Conservation (phyloP, 352 stramenopile genomes). For the Phytophthora tubulina region DNA sequence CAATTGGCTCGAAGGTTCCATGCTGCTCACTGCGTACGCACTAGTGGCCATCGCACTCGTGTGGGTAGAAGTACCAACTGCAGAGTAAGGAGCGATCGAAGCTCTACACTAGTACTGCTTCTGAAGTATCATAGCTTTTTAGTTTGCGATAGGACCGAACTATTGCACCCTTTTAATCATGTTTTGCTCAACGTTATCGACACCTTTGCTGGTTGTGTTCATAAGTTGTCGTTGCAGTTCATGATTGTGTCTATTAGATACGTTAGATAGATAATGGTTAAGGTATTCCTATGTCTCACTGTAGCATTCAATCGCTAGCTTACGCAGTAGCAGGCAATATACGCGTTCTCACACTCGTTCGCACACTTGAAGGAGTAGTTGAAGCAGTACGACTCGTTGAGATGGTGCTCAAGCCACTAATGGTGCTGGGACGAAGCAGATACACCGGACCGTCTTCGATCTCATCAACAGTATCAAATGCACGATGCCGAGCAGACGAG, state of each 20-base stretch:
- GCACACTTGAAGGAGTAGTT: constrained; percentile 22
- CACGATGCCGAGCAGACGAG: constrained; percentile 38
- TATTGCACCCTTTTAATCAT: constrained; percentile 31
- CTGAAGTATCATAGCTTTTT: constrained; percentile 34
- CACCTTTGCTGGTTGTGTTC: not conserved
- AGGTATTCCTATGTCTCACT: constrained; percentile 27
- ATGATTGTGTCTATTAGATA: constrained; percentile 6
- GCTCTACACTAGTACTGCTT: constrained; percentile 33
- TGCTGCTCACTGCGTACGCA: constrained; percentile 92
- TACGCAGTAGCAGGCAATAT: constrained; percentile 19
- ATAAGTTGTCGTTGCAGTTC: not conserved
- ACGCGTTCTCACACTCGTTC: constrained; percentile 11
- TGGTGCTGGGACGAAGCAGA: constrained; percentile 30
- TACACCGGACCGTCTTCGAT: constrained; percentile 28
- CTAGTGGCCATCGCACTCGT: constrained; percentile 89
- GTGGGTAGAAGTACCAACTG: constrained; percentile 76
- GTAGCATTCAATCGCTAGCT: not conserved
- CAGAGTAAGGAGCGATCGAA: constrained; percentile 44
- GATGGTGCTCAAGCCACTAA: constrained; percentile 34
- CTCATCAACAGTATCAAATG: constrained; percentile 35
- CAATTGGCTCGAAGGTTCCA: constrained; percentile 94
- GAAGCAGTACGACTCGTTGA: constrained; percentile 27
- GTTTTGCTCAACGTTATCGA: constrained; percentile 15
- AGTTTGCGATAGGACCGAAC: constrained; percentile 37
- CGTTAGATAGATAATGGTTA: constrained; percentile 33